Evolutionary conservation across 169 alveolate genomes (phyloP), one percentile per base, ranked within the genome.

Genomic region (Eimeria necatrix): DNA sequence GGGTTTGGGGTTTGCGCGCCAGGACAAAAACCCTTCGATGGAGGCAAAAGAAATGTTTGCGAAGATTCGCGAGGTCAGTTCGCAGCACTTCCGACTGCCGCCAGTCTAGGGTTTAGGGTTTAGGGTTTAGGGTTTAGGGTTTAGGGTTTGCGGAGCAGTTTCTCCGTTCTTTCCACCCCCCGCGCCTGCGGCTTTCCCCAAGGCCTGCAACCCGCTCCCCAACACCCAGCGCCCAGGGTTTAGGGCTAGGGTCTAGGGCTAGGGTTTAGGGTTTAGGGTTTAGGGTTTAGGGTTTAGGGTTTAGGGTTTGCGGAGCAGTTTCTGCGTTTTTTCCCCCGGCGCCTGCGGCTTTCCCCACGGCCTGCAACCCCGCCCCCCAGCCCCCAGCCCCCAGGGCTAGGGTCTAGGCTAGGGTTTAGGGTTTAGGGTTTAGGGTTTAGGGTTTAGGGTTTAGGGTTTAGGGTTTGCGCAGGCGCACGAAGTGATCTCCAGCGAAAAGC

Each of bases 41-140:
- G 86, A 88, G 26, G 94, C 94, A 18, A 88, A 88, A 81, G 94
- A 88, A 53, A 71, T 53, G 52, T 88, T 88, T 48, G 94, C 80
- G 24, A 64, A 71, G 70, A 88, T 88, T 12, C 85, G 94, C 8
- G 87, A 88, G 94, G 94, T 52, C 9, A 18, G 93, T 16, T 16
- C 20, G 10, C 7, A 41, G 48, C n/a, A 9, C 32, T 20, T 8
- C 14, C 53, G 14, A 9, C 53, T 26, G 48, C 16, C n/a, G 84
- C 8, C 14, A 7, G n/a, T 56, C 20, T 32, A 32, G 84, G 52
- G 84, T 32, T 73, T 73, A n/a, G 84, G 52, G 84, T 73, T 73
- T 73, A 73, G 84, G 24, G 84, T 73, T 9, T 73, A 73, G 84
- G 52, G 84, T 32, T 73, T 73, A n/a, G 48, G 56, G 48, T 8